These are phyloP conservation scores for Lactifluus echinatus DNA, from an alignment of 768 basidiomycete species.

Conservation along the genomic window DNA sequence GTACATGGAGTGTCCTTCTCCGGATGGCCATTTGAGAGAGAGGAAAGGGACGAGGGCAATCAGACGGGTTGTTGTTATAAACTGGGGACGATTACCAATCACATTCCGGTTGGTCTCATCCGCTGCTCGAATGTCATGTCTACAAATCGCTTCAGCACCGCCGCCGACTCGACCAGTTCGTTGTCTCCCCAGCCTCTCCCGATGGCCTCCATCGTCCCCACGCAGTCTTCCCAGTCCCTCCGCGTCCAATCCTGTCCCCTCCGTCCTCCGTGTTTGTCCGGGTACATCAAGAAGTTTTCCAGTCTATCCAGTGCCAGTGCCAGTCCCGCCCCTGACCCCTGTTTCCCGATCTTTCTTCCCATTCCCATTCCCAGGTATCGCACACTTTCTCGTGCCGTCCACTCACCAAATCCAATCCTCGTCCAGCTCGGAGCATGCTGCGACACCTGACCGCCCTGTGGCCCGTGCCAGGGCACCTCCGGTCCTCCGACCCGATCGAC, in stretches of 20 bases:
- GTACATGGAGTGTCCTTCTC: conserved; percentile 37
- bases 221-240: conserved; percentile 52
- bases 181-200: conserved; percentile 46
- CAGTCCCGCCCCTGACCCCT: background rate
- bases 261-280: conserved; percentile 46
- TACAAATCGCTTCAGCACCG: conserved; percentile 41
- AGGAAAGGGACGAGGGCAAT: conserved; percentile 17
- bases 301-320: conserved; percentile 13
- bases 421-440: conserved; percentile 48
- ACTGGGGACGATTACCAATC: conserved; percentile 3
- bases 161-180: conserved; percentile 43
- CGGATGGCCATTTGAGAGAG: conserved; percentile 26
- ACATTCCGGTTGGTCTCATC: conserved; percentile 36
- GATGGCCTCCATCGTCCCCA: conserved; percentile 39
- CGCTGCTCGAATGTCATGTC: conserved; percentile 38
- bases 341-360: too few species aligned
- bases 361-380: conserved; percentile 50
- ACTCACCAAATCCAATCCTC: conserved; percentile 36
- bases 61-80: background rate
- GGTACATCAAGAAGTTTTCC: conserved; percentile 29
- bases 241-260: conserved; percentile 70
- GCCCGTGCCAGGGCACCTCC: conserved; percentile 29
- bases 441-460: conserved; percentile 35
- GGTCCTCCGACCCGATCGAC: conserved; percentile 45
- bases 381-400: conserved; percentile 49